Conservation (phyloP, 805 yeast genomes). For the Ogataea nakhonphanomensis region DNA sequence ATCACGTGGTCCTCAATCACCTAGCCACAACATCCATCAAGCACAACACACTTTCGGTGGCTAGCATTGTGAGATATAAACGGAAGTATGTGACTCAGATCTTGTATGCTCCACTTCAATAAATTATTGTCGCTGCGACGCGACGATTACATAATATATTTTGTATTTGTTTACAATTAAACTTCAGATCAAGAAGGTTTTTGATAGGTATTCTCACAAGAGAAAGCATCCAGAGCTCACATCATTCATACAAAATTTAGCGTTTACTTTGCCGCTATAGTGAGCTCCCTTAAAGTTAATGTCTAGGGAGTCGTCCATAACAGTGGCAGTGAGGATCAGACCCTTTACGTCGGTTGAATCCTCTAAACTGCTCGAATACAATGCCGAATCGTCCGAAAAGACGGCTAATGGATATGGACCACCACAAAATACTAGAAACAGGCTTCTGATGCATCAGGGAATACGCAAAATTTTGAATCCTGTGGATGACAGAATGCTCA, state of each 20-base stretch:
- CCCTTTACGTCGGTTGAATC: conserved; percentile 69
- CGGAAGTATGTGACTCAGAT: conserved; percentile 89
- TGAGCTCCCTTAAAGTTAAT: conserved; percentile 1
- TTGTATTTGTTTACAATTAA: conserved; percentile 16
- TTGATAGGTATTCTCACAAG: conserved; percentile 7
- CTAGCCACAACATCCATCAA: conserved; percentile 94
- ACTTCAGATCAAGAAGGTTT: conserved; percentile 6
- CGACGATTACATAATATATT: conserved; percentile 7
- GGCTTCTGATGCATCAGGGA: conserved; percentile 33
- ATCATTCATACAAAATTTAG: neutral
- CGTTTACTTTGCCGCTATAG: neutral
- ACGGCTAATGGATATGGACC: conserved; percentile 20
- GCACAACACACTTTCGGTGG: conserved; percentile 91
- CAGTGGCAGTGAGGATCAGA: conserved; percentile 77
- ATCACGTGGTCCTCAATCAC: conserved; percentile 91
- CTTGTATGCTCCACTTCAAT: conserved; percentile 80
- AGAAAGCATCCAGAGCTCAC: too few species aligned
- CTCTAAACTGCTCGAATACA: conserved; percentile 6
- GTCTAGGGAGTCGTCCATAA: conserved; percentile 50
- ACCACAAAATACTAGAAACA: conserved; percentile 27
- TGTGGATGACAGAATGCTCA: conserved; percentile 80
- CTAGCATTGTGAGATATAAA: conserved; percentile 83
- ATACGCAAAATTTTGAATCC: conserved; percentile 70
- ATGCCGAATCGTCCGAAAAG: conserved; percentile 30
- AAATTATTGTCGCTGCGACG: conserved; percentile 13